A percentile compares a stretch with the other conserved stretches of the same genome.
Conservation (phyloP, 306 rosid genomes). For the Cicer cuneatum region DNA sequence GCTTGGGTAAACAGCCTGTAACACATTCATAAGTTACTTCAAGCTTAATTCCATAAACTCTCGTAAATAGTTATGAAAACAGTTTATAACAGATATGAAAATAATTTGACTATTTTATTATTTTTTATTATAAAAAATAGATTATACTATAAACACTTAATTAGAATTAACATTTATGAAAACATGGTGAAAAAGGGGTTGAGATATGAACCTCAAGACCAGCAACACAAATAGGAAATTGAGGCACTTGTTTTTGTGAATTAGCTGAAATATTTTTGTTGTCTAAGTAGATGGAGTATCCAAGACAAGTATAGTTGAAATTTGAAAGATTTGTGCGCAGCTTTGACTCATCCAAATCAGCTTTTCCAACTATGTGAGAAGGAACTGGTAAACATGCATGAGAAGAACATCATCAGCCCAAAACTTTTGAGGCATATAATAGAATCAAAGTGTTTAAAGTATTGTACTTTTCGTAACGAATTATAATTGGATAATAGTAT, state of each 20-base stretch:
- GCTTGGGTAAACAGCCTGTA: too few species aligned
- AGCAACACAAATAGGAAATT: conserved; percentile 63
- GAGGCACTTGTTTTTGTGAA: conserved; percentile 54
- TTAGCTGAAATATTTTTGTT: conserved; percentile 53
- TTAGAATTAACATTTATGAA: too few species aligned
- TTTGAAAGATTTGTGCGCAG: conserved; percentile 58
- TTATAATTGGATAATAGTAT: too few species aligned
- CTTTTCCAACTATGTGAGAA: conserved; percentile 62
- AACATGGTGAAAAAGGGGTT: neutral
- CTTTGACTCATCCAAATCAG: conserved; percentile 65
- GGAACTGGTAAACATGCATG: conserved; percentile 53
- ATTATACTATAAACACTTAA: too few species aligned
- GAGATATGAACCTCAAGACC: conserved; percentile 69
- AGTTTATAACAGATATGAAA: too few species aligned
- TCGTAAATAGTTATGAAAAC: too few species aligned
- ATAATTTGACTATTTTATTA: too few species aligned
- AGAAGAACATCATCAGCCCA: conserved; percentile 30
- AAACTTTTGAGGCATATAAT: neutral
- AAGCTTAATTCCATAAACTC: too few species aligned
- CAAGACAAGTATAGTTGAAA: conserved; percentile 74
- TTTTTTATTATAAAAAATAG: too few species aligned
- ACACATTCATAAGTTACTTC: too few species aligned
- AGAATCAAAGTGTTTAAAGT: neutral
- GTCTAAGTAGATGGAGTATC: conserved; percentile 70
- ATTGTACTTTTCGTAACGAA: too few species aligned